Base-by-base conservation (phyloP, 2,329 filamentous ascomycete genomes). In the Macroventuria anomochaeta region DNA sequence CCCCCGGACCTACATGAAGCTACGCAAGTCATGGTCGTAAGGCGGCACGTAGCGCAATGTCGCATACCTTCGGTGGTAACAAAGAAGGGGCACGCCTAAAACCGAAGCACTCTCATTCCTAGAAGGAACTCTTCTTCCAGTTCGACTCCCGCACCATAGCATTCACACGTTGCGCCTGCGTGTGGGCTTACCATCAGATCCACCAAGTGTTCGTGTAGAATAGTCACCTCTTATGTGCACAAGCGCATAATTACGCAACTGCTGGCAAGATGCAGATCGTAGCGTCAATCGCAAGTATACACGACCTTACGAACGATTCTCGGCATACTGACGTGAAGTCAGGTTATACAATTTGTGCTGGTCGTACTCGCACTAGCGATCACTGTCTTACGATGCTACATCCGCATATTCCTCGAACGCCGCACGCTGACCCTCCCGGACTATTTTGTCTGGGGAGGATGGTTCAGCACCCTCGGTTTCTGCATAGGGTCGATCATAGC, bases 391-490 rank as follows among this genome's bases (percentile, higher is more conserved):
- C 59, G 64, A 55, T 64, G 56, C 33, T 67, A 54, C 37, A 36
- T 67, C 13, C 62, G 62, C 8, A 10, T 61, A 6, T 10, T 32
- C 10, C 15, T 61, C 21, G 62, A 65, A 39, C 48, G 44, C 8
- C 61, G 63, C 3, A 37, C n/a, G 8, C 10, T 67, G 15, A 63
- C 55, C 3, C 8, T 61, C 0, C 43, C 63, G 13, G 64, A 67
- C 40, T 65, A 61, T 18, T 48, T 67, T 11, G 56, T 67, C 3
- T 64, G 59, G 56, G 57, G 47, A n/a, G 64, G 57, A 25, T 64
- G 61, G 61, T 10, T 61, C 12, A 61, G 62, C 42, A 49, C 56
- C 12, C 25, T 62, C 7, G 64, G 62, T 15, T 67, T 63, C 50
- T 46, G 57, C 15, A 33, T 39, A 28, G 64, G 64, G 25, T 65